These are phyloP conservation scores for Lactuca saligna DNA, from an alignment of 129 eudicot genomes.

Conservation along the genomic window DNA sequence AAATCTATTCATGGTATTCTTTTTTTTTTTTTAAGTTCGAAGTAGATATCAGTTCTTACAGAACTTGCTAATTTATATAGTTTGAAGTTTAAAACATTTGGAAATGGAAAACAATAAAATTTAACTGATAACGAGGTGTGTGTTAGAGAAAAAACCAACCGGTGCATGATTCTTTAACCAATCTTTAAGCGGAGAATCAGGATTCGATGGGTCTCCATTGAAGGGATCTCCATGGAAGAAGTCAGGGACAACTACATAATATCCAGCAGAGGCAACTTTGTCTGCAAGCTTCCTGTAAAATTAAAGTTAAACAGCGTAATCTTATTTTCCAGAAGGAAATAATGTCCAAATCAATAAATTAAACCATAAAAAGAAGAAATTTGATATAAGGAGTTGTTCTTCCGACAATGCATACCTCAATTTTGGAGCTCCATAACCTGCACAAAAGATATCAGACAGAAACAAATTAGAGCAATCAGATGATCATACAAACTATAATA, in stretches of 20 bases:
- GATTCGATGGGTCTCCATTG: neutral
- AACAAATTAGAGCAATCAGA: slow-evolving; percentile 15
- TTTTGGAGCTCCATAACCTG: slow-evolving; percentile 59
- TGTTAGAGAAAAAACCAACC: slow-evolving; percentile 34
- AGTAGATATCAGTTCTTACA: too few species aligned
- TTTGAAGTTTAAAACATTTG: too few species aligned
- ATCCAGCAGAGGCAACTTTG: slow-evolving; percentile 70
- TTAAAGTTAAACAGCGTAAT: neutral
- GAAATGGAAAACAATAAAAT: neutral
- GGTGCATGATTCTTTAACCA: slow-evolving; percentile 67
- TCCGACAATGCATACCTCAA: slow-evolving; percentile 30
- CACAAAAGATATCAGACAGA: slow-evolving; percentile 1
- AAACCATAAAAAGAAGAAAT: neutral
- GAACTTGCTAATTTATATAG: neutral
- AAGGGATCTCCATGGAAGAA: slow-evolving; percentile 57
- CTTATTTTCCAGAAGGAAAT: slow-evolving; percentile 15
- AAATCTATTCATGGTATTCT: neutral
- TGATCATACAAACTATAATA: neutral
- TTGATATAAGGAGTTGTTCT: slow-evolving; percentile 9
- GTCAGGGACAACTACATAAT: slow-evolving; percentile 71
- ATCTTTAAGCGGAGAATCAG: slow-evolving; percentile 32
- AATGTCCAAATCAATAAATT: too few species aligned
- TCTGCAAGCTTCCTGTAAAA: slow-evolving; percentile 64
- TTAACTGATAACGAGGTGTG: neutral
- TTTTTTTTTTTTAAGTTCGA: too few species aligned